These are phyloP conservation scores for Solanum chiquidenum DNA, from an alignment of 257 asterid genomes.

Conservation along the genomic window DNA sequence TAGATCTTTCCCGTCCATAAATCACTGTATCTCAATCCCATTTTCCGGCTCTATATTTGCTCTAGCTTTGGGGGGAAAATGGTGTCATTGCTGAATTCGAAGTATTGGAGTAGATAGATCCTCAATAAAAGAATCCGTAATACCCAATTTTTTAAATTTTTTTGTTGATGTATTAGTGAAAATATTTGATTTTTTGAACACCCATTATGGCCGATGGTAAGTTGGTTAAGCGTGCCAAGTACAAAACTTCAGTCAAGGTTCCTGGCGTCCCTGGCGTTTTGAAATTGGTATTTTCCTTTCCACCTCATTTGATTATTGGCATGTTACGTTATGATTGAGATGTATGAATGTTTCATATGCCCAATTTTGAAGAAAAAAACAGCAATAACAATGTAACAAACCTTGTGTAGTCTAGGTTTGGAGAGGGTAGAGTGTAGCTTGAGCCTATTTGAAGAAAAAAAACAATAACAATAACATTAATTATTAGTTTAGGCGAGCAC, in stretches of 20 bases:
- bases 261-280: conserved; percentile 73
- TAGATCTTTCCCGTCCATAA: background rate
- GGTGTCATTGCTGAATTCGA: background rate
- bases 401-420: background rate
- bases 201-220: conserved; percentile 53
- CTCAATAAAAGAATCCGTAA: background rate
- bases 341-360: background rate
- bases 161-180: background rate
- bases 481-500: background rate
- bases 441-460: background rate
- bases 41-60: background rate
- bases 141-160: background rate
- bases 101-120: background rate
- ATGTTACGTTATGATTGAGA: background rate
- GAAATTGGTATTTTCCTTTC: conserved; percentile 41
- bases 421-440: background rate
- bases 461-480: background rate
- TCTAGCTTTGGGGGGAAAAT: background rate
- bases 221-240: conserved; percentile 66
- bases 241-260: conserved; percentile 59
- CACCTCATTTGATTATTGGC: background rate
- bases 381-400: background rate
- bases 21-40: background rate
- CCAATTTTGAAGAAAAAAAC: background rate
- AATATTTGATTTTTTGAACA: background rate